phyloP scores from a whole-genome alignment of 352 stramenopile genomes.

The Pythium periplocum region DNA sequence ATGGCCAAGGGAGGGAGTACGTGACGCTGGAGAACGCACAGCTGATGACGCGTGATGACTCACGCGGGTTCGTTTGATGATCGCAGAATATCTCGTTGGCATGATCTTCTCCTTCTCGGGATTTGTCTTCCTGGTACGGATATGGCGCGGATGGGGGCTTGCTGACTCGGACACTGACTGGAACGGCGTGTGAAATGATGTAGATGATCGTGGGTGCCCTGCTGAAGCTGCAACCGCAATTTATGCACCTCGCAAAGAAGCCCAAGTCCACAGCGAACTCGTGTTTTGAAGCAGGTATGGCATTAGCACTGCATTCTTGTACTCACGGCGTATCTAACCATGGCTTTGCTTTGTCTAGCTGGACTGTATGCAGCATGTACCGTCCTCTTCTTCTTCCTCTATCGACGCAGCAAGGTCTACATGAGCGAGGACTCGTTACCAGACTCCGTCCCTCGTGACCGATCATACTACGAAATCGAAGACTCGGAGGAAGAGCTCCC shows the following conservation, averaged over 20 bases:
- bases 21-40: neutral
- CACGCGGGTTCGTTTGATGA: neutral
- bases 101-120: conserved; percentile 76
- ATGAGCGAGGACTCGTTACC: conserved; percentile 38
- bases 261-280: conserved; percentile 64
- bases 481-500: conserved; percentile 71
- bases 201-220: conserved; percentile 65
- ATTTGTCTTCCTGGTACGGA: conserved; percentile 69
- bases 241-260: conserved; percentile 65
- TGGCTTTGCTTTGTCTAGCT: conserved; percentile 18
- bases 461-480: conserved; percentile 53
- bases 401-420: conserved; percentile 46
- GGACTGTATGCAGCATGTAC: conserved; percentile 49
- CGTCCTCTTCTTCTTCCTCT: conserved; percentile 46
- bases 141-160: neutral
- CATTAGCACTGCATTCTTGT: neutral
- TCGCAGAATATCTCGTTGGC: conserved; percentile 61
- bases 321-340: conserved; percentile 1
- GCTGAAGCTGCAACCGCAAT: conserved; percentile 71
- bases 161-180: neutral
- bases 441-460: conserved; percentile 36
- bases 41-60: neutral
- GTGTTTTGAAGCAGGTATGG: conserved; percentile 73
- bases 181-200: conserved; percentile 3
- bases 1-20: conserved; percentile 23